Conservation (phyloP, 495 filamentous ascomycete species). For the Poronia punctata region DNA sequence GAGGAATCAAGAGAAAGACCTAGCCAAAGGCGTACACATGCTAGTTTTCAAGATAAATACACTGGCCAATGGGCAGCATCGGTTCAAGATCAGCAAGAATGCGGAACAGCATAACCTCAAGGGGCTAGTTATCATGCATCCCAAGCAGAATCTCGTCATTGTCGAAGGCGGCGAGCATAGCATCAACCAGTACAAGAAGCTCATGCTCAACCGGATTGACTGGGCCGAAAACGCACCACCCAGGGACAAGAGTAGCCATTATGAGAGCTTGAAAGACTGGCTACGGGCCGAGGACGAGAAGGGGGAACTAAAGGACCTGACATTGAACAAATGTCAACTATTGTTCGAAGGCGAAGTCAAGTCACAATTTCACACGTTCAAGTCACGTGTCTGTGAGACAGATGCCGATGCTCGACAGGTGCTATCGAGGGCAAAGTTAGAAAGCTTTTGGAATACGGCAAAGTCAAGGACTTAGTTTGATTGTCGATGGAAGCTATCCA, state of each 20-base stretch:
- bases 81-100: slow-evolving; percentile 87
- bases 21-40: slow-evolving; percentile 71
- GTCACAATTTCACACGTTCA: slow-evolving; percentile 78
- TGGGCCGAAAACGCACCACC: slow-evolving; percentile 87
- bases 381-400: slow-evolving; percentile 75
- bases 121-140: slow-evolving; percentile 83
- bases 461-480: slow-evolving; percentile 46
- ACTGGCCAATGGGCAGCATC: slow-evolving; percentile 82
- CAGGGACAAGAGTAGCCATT: slow-evolving; percentile 48
- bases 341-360: slow-evolving; percentile 86
- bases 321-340: slow-evolving; percentile 68
- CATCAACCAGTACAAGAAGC: slow-evolving; percentile 69
- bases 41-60: slow-evolving; percentile 83
- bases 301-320: slow-evolving; percentile 71
- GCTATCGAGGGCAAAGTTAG: slow-evolving; percentile 75
- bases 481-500: too few relatives aligned
- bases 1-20: slow-evolving; percentile 78
- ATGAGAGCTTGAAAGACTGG: slow-evolving; percentile 62
- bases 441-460: slow-evolving; percentile 92
- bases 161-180: slow-evolving; percentile 83
- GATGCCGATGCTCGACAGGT: slow-evolving; percentile 81
- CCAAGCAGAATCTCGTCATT: slow-evolving; percentile 78
- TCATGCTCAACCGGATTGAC: slow-evolving; percentile 87
- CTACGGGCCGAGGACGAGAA: slow-evolving; percentile 70
- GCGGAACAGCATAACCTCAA: slow-evolving; percentile 81